Evolutionary conservation across 2,329 filamentous ascomycete genomes (phyloP), one percentile per base, ranked within the genome.

Genomic region (Penicillium palitans): DNA sequence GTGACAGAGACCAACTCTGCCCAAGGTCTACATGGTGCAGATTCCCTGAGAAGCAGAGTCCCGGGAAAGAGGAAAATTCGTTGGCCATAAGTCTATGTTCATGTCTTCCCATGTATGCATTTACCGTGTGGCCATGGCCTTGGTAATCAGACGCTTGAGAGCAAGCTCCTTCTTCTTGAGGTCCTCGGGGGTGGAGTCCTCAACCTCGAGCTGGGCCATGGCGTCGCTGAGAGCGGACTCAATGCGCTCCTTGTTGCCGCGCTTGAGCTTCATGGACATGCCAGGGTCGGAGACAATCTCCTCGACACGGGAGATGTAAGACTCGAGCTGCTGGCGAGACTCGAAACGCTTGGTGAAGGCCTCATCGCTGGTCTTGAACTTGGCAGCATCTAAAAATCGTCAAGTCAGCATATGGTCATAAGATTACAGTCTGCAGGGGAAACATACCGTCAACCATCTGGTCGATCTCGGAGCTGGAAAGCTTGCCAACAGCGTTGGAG

Each of bases 141-240:
- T 99, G 81, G 95, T 99, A 72, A 99, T 93, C 70, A 96, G 87
- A 75, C 95, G 87, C 91, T 98, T 99, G 66, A 99, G 87, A 62
- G 92, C 92, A 68, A 99, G 84, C 86, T 99, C 95, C 89, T 97
- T 96, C 91, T 98, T 98, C 91, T 96, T 98, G 71, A 99, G 84
- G 77, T 99, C 95, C 71, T 99, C 96, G 62, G 92, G 90, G 63
- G 83, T 81, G 58, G 91, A 90, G 70, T 99, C 96, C 80, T 93
- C 90, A 74, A 99, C 83, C 87, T 99, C 95, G 66, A 99, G 90
- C 81, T 96, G 90, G 66, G 87, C 90, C 95, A 99, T 98, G 71
- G 95, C 95, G 73, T 99, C 95, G 79, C 89, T 93, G 71, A 99
- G 90, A 69, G 92, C 90, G 76, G 90, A 88, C 87, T 99, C 95